Evolutionary conservation across 805 yeast genomes (phyloP), one percentile per base, ranked within the genome.

Genomic region (Candida xyloterini): DNA sequence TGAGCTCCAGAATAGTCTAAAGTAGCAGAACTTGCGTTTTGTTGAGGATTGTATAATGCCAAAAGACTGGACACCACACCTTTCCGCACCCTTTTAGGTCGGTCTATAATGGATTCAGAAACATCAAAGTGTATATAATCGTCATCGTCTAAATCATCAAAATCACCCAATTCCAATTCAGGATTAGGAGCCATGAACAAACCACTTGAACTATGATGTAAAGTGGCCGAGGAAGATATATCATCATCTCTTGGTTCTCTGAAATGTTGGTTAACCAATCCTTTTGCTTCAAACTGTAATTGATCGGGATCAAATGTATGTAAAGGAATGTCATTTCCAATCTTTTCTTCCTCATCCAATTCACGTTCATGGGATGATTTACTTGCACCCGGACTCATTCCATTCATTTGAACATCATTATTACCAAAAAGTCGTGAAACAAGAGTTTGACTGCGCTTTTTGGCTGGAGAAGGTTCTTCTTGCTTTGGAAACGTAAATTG

Each of bases 1-100:
- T 46, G 52, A 5, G 51, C 24, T 14, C 56, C 60, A 13, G 35
- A 42, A 29, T 29, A 42, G 14, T 48, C 52, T 1, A 57, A 23
- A 11, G 10, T 35, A 5, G 45, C 40, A 14, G 31, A 38, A 30
- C 42, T 27, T 56, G 72, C 52, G 71, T 67, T 46, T 26, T 40
- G 23, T 13, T 43, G 44, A 5, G 57, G 50, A 27, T 79, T 82
- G 55, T 89, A 88, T 33, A 89, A 67, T 44, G 79, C 74, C 47
- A 89, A 68, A 46, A 89, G 69, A 1, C 91, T 78, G 0, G 95
- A 85, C 21, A 89, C 70, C 13, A 89, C 91, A 60, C 97, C 96
- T 18, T 89, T 89, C 50, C 83, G 83, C 10, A 87, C 90, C 38
- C 74, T 74, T 29, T 71, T 67, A 0, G 84, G 84, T 23, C 47